These are phyloP conservation scores for Warburgia ugandensis DNA, from an alignment of 164 flowering plant genomes.

Conservation along the genomic window DNA sequence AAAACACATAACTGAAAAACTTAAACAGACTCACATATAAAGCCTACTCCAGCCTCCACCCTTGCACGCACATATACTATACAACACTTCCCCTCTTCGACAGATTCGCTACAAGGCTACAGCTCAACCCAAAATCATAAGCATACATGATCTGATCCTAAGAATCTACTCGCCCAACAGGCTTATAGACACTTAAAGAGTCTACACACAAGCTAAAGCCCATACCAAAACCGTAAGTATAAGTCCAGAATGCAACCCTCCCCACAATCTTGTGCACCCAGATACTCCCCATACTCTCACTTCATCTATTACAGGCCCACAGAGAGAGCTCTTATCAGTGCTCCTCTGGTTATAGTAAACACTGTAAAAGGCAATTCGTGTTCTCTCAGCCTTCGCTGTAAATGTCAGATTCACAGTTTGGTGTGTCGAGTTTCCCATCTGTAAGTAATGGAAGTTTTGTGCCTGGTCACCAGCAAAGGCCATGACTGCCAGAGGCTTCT, in stretches of 20 bases:
- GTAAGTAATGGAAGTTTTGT: conserved; percentile 58
- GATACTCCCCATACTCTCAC: conserved; percentile 72
- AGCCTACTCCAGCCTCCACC: too few relatives aligned
- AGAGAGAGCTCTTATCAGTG: conserved; percentile 83
- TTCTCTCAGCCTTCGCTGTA: conserved; percentile 90
- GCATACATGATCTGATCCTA: too few relatives aligned
- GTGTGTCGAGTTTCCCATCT: conserved; percentile 49
- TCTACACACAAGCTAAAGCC: not conserved
- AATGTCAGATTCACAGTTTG: conserved; percentile 53
- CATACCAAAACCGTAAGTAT: conserved; percentile 4
- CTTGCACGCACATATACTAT: too few relatives aligned
- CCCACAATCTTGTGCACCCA: conserved; percentile 22
- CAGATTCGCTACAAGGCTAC: too few relatives aligned
- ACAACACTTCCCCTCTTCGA: too few relatives aligned
- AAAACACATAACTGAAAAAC: too few relatives aligned
- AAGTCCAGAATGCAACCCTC: conserved; percentile 17
- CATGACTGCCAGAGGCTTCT: conserved; percentile 77
- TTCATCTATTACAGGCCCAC: conserved; percentile 95
- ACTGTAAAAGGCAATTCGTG: conserved; percentile 86
- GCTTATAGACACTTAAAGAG: too few relatives aligned
- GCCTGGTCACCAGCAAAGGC: conserved; percentile 97
- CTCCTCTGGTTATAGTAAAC: conserved; percentile 82
- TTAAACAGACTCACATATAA: too few relatives aligned
- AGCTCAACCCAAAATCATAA: too few relatives aligned
- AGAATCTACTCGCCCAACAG: too few relatives aligned